phyloP scores from a whole-genome alignment of 1,284 basidiomycete genomes.

The Ustilago tritici region DNA sequence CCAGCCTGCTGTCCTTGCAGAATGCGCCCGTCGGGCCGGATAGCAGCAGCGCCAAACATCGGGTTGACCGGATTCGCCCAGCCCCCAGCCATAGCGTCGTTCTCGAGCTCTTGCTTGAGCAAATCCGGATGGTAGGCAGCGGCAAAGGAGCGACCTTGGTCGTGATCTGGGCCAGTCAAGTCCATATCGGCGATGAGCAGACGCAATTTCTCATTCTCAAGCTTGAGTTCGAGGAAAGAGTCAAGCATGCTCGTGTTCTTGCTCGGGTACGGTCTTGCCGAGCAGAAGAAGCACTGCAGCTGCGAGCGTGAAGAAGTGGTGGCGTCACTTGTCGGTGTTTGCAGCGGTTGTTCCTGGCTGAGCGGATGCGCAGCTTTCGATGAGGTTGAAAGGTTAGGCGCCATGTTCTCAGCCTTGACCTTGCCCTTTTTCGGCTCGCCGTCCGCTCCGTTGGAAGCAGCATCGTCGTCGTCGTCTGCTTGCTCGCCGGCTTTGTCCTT shows the following conservation, averaged over 20 bases:
- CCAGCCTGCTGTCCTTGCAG: constrained; percentile 10
- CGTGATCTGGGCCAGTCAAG: constrained; percentile 35
- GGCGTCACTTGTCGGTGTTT: constrained; percentile 45
- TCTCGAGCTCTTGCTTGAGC: constrained; percentile 52
- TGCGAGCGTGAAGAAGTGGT: constrained; percentile 26
- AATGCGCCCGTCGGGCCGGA: constrained; percentile 37
- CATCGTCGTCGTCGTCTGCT: constrained; percentile 8
- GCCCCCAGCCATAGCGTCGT: constrained; percentile 20
- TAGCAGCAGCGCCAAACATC: constrained; percentile 39
- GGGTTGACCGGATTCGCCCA: constrained; percentile 41
- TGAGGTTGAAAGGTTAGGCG: constrained; percentile 17
- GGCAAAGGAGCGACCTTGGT: constrained; percentile 30
- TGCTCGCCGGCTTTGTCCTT: constrained; percentile 15
- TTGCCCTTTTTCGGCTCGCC: constrained; percentile 21
- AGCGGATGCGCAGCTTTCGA: constrained; percentile 42
- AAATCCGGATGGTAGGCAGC: constrained; percentile 49
- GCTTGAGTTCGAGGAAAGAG: constrained; percentile 65
- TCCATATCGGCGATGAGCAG: constrained; percentile 52
- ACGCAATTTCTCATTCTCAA: constrained; percentile 65
- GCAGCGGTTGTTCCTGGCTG: constrained; percentile 41
- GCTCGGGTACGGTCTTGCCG: constrained; percentile 59
- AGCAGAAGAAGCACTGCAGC: constrained; percentile 64
- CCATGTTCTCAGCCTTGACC: constrained; percentile 40
- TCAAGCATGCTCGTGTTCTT: constrained; percentile 65
- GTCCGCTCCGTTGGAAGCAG: constrained; percentile 10